Evolutionary conservation across 225 moss, liverwort and hornwort species (phyloP).

Genomic region (Lunularia cruciata): DNA sequence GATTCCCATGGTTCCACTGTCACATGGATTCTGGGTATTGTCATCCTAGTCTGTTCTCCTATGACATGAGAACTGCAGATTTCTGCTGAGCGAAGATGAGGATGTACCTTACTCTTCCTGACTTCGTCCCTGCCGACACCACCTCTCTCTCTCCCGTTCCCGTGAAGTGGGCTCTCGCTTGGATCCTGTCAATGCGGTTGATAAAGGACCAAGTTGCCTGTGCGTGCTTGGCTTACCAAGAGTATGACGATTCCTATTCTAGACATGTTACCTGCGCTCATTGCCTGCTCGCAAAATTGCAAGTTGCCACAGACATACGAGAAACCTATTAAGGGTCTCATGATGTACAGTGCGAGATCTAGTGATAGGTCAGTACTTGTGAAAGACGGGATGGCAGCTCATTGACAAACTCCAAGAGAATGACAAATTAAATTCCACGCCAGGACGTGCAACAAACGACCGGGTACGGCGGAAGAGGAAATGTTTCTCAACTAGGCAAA

Average conservation of each 20-base stretch:
- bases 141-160: not conserved
- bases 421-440: not conserved
- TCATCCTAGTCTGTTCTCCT: not conserved
- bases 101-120: not conserved
- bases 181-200: not conserved
- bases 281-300: not conserved
- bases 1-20: constrained; percentile 11
- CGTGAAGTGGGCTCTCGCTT: not conserved
- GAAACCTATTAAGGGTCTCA: not conserved
- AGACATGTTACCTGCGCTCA: not conserved
- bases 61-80: not conserved
- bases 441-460: constrained; percentile 1
- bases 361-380: not conserved
- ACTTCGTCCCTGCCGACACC: too few species aligned
- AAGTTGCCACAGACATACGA: not conserved
- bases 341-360: not conserved
- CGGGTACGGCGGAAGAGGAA: constrained; percentile 1
- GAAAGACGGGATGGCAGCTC: not conserved
- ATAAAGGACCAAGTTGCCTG: not conserved
- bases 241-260: not conserved
- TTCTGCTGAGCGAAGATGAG: not conserved
- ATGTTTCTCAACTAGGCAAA: not conserved
- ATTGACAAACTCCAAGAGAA: not conserved
- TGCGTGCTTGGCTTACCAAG: not conserved
- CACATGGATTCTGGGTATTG: constrained; percentile 11